These are phyloP conservation scores for Candida tallmaniae DNA, from an alignment of 805 yeast species.

Conservation along the genomic window DNA sequence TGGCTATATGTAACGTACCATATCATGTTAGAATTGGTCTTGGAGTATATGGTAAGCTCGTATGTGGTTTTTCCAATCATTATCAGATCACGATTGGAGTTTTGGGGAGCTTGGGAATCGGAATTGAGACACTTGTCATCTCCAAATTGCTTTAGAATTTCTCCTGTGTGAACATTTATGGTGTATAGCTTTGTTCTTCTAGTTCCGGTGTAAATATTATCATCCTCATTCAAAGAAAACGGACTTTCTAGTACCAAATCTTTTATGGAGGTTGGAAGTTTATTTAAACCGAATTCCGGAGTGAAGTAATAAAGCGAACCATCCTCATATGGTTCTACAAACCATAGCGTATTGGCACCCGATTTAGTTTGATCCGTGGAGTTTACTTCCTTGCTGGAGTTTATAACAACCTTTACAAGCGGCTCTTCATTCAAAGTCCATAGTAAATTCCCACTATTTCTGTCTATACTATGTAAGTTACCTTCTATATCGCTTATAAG, in stretches of 20 bases:
- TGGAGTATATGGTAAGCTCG: constrained; percentile 72
- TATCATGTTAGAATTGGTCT: constrained; percentile 47
- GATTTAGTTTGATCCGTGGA: not conserved
- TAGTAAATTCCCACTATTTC: constrained; percentile 66
- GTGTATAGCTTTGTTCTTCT: constrained; percentile 72
- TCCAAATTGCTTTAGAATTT: constrained; percentile 67
- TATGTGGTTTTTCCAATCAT: constrained; percentile 70
- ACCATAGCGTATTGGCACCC: constrained; percentile 52
- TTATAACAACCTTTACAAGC: constrained; percentile 43
- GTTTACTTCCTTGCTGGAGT: constrained; percentile 4
- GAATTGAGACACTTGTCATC: constrained; percentile 24
- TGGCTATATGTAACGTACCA: constrained; percentile 86
- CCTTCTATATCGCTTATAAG: constrained; percentile 85
- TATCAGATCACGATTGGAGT: constrained; percentile 28
- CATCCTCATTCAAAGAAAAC: constrained; percentile 67
- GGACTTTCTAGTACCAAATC: constrained; percentile 82
- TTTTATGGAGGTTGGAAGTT: constrained; percentile 74
- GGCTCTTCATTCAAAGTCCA: constrained; percentile 75
- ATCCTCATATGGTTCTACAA: constrained; percentile 85
- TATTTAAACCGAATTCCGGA: constrained; percentile 68
- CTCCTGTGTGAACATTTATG: constrained; percentile 71
- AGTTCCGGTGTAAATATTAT: constrained; percentile 84
- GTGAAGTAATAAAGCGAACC: constrained; percentile 82
- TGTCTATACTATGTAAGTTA: constrained; percentile 70
- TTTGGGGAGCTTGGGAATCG: constrained; percentile 8